Percentiles rank a stretch among this genome's conserved stretches.
These are phyloP conservation scores for Paecilomyces niveus DNA, from an alignment of 2,329 filamentous ascomycete genomes.

Conservation along the genomic window DNA sequence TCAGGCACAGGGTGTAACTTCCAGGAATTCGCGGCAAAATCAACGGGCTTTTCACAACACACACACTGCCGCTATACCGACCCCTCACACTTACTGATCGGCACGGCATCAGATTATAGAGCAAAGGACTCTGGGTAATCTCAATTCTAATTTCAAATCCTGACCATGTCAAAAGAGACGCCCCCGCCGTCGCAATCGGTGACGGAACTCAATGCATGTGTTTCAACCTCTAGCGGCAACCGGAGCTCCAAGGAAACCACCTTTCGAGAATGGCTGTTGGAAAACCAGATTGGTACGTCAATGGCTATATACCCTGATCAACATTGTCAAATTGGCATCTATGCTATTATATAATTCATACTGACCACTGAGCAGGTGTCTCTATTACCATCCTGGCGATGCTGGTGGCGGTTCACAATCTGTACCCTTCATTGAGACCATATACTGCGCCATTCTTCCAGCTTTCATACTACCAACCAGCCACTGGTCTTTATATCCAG, in stretches of 20 bases:
- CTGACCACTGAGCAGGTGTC: constrained; percentile 51
- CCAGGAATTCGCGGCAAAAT: neutral
- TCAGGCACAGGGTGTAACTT: constrained; percentile 1
- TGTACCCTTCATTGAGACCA: constrained; percentile 70
- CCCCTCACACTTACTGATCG: neutral
- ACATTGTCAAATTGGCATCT: neutral
- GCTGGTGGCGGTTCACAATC: constrained; percentile 71
- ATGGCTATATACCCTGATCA: neutral
- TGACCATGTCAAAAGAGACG: constrained; percentile 29
- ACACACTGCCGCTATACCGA: neutral
- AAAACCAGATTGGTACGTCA: constrained; percentile 70
- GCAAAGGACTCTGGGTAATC: neutral
- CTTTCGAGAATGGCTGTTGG: constrained; percentile 57
- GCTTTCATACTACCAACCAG: constrained; percentile 71
- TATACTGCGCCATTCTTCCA: constrained; percentile 84
- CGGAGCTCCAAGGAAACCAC: constrained; percentile 30
- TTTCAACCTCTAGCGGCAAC: constrained; percentile 25
- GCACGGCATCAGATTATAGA: neutral
- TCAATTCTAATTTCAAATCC: constrained; percentile 1
- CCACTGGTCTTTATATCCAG: constrained; percentile 62
- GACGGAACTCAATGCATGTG: constrained; percentile 34
- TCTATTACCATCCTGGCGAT: constrained; percentile 79
- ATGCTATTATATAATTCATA: neutral
- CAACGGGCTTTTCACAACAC: neutral
- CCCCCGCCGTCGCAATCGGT: constrained; percentile 21